Conservation (phyloP, 257 asterid genomes). For the Gentiana dahurica region DNA sequence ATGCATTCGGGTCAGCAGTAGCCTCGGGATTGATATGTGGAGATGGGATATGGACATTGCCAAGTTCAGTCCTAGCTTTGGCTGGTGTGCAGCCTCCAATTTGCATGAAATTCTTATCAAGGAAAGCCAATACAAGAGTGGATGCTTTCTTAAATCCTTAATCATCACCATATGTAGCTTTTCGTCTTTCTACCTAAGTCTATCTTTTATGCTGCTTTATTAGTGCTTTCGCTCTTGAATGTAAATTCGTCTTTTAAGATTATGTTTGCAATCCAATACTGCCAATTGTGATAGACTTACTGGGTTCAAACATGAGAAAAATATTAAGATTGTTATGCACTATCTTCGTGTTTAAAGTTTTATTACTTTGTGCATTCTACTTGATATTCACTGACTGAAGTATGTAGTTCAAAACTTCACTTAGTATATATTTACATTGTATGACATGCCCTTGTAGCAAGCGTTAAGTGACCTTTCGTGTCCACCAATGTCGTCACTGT, state of each 20-base stretch:
- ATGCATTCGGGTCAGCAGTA: conserved; percentile 79
- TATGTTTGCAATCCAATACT: neutral
- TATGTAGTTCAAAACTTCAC: too few relatives aligned
- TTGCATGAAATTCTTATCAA: conserved; percentile 80
- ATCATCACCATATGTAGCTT: neutral
- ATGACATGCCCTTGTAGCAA: neutral
- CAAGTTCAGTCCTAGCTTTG: conserved; percentile 59
- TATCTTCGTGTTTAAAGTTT: neutral
- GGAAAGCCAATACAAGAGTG: conserved; percentile 33
- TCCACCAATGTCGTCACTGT: conserved; percentile 15
- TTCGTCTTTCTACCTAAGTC: too few relatives aligned
- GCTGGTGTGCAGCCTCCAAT: conserved; percentile 63
- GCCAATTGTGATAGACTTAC: neutral
- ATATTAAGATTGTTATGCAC: neutral
- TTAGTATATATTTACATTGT: too few relatives aligned
- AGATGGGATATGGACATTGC: conserved; percentile 79
- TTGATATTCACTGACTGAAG: too few relatives aligned
- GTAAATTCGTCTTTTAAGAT: neutral
- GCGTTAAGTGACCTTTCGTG: conserved; percentile 42
- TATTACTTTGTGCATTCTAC: too few relatives aligned
- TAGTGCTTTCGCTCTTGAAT: neutral
- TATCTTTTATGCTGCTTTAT: neutral
- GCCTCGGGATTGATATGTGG: conserved; percentile 93
- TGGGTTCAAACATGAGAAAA: neutral
- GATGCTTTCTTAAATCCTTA: conserved; percentile 34